These are phyloP conservation scores for Debaryomyces tyrocola DNA, from an alignment of 805 yeast genomes.

Conservation along the genomic window DNA sequence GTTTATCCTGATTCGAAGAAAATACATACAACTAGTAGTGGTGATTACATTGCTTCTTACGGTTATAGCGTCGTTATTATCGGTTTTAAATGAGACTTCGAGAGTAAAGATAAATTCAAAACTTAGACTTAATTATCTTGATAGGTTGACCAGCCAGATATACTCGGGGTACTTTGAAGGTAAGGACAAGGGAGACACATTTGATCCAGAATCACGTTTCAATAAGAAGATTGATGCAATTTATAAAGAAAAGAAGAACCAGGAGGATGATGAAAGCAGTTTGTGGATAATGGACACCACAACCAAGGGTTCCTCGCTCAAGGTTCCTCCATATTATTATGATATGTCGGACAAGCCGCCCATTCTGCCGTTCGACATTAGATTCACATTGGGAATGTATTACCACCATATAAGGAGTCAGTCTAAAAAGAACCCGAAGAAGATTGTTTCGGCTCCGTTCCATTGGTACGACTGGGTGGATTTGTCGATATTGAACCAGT, in stretches of 20 bases:
- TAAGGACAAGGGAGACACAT: not conserved
- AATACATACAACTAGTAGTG: constrained; percentile 1
- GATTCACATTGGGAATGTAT: constrained; percentile 53
- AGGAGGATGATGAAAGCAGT: constrained; percentile 21
- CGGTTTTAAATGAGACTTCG: not conserved
- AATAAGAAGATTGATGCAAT: constrained; percentile 15
- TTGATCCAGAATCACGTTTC: constrained; percentile 14
- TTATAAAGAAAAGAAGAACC: constrained; percentile 10
- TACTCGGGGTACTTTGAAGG: not conserved
- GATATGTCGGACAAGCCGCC: constrained; percentile 13
- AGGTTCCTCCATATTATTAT: constrained; percentile 14
- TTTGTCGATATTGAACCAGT: constrained; percentile 37
- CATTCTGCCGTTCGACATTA: constrained; percentile 48
- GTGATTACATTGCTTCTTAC: not conserved
- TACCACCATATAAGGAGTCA: constrained; percentile 25
- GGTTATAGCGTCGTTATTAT: not conserved
- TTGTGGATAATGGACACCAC: constrained; percentile 20
- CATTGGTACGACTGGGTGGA: constrained; percentile 63
- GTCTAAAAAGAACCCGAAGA: constrained; percentile 17
- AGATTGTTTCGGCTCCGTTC: constrained; percentile 33
- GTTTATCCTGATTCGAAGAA: constrained; percentile 6
- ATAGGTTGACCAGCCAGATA: not conserved
- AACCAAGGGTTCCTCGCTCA: constrained; percentile 7
- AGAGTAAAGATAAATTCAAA: not conserved
- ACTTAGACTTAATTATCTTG: not conserved